Evolutionary conservation across 2,329 filamentous ascomycete genomes (phyloP).

Genomic region (Trichoderma sp.): DNA sequence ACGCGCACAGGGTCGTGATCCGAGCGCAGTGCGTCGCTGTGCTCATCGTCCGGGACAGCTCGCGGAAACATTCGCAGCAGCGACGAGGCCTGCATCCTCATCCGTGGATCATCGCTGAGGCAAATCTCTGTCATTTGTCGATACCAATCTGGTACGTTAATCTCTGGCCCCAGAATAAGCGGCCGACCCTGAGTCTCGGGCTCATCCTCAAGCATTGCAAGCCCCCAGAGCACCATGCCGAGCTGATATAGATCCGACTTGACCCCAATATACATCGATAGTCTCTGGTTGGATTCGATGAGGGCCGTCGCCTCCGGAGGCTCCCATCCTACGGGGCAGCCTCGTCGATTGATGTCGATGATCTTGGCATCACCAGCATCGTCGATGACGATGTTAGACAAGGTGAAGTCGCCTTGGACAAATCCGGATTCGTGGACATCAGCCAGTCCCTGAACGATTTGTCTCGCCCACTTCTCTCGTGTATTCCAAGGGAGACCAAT

Average conservation of each 20-base stretch:
- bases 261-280: conserved; percentile 96
- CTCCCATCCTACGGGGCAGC: conserved; percentile 98
- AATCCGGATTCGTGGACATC: conserved; percentile 96
- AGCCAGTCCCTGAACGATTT: conserved; percentile 85
- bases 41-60: conserved; percentile 27
- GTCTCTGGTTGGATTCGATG: conserved; percentile 84
- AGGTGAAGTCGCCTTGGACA: conserved; percentile 95
- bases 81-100: conserved; percentile 72
- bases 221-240: conserved; percentile 94
- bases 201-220: conserved; percentile 86
- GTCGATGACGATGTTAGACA: conserved; percentile 97
- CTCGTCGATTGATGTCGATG: conserved; percentile 95
- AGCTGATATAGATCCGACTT: conserved; percentile 96
- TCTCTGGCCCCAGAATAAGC: conserved; percentile 60
- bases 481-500: conserved; percentile 67
- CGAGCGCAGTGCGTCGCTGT: conserved; percentile 32
- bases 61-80: conserved; percentile 71
- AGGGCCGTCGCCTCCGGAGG: conserved; percentile 86
- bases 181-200: conserved; percentile 80
- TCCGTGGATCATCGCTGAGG: conserved; percentile 72
- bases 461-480: conserved; percentile 84
- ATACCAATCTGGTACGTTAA: conserved; percentile 78
- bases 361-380: conserved; percentile 84
- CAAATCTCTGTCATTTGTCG: conserved; percentile 75
- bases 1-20: conserved; percentile 43